Evolutionary conservation across 495 filamentous ascomycete genomes (phyloP).

Genomic region (Aspergillus funiculosus): DNA sequence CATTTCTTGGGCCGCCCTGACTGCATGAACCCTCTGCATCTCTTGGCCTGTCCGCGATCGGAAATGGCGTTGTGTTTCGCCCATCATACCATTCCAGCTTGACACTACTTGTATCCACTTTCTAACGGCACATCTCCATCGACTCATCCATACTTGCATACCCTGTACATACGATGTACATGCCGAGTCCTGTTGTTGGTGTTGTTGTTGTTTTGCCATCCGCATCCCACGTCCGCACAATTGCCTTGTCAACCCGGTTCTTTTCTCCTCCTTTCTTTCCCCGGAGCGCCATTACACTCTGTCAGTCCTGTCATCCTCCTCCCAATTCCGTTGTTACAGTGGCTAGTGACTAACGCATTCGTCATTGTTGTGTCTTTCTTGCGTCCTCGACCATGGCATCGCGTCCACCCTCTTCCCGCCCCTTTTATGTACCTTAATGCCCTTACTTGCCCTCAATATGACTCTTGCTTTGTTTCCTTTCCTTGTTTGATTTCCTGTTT

Average conservation of each 20-base stretch:
- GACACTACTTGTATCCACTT: conserved; percentile 9
- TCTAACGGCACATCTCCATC: background rate
- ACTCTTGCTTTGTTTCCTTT: background rate
- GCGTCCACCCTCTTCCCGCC: conserved; percentile 14
- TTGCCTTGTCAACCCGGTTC: conserved; percentile 13
- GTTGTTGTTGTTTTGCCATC: conserved; percentile 10
- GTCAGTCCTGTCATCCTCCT: conserved; percentile 16
- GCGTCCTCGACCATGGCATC: conserved; percentile 18
- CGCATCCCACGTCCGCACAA: conserved; percentile 12
- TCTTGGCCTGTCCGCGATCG: conserved; percentile 16
- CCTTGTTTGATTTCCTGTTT: background rate
- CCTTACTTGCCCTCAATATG: conserved; percentile 15
- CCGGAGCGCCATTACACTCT: conserved; percentile 6
- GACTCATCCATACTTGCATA: background rate
- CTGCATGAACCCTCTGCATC: conserved; percentile 6
- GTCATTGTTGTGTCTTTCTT: conserved; percentile 24
- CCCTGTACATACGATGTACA: too few species aligned
- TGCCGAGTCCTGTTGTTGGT: too few species aligned
- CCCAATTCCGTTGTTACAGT: conserved; percentile 15
- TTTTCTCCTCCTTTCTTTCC: conserved; percentile 3
- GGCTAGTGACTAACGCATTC: conserved; percentile 20
- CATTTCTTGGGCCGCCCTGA: conserved; percentile 11
- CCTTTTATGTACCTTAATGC: conserved; percentile 20
- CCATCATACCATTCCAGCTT: background rate
- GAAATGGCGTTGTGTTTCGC: too few species aligned